Evolutionary conservation across 257 asterid genomes (phyloP), one percentile per base, ranked within the genome.

Genomic region (Capsicum baccatum): DNA sequence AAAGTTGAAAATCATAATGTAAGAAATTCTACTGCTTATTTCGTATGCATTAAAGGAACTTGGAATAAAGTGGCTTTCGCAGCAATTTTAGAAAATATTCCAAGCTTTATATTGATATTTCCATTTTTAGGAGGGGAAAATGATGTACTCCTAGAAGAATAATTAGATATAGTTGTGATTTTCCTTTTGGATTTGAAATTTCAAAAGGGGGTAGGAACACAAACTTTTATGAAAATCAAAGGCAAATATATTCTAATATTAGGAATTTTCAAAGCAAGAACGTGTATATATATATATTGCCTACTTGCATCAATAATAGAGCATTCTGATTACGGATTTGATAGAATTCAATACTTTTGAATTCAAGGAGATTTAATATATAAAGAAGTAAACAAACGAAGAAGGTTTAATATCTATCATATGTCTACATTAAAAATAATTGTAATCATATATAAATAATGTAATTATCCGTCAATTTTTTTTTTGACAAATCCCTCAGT

Each of bases 1-100:
- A 7, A 50, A 74, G 80, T 52, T 74, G 60, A 74, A 74, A 74
- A 67, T 67, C 21, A 68, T 39, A 35, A 67, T 35, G 50, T 50
- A 67, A 37, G 50, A 66, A 33, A 26, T 26, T 64, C 71, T 11
- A 59, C 66, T 64, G 35, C 17, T 35, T 35, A 33, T 56, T 15
- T 14, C 14, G 5, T 5, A 2, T 12, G 11, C 5, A 12, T 12
- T 13, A 12, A 55, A 3, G 59, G 60, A 56, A 56, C 60, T 58
- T 58, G 10, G 63, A 15, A 58, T 0, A 56, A 56, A 58, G 3
- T 16, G 63, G 33, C 13, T 68, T 74, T 52, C 48, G 81, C 42
- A 21, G 62, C 62, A 21, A 74, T 52, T 7, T 1, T 26, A 52
- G 63, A 74, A 74, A 74, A 50, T 50, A 50, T 74, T 15, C 9